phyloP scores from a whole-genome alignment of 1,284 basidiomycete genomes.

The Stygiomarasmius scandens region DNA sequence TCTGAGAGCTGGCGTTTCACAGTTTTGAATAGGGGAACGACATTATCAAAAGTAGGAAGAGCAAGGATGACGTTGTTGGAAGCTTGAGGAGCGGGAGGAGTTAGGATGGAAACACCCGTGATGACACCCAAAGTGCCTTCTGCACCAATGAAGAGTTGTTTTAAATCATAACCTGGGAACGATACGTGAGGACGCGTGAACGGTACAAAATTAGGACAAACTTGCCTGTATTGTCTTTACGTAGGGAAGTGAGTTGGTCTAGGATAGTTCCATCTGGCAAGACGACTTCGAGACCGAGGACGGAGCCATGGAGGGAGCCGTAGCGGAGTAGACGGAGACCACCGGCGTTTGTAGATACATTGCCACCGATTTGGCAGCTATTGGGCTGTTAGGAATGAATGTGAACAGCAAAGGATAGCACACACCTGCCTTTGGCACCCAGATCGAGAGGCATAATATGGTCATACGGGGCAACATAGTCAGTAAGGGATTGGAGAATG shows the following conservation, averaged over 20 bases:
- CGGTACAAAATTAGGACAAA: slow-evolving; percentile 6
- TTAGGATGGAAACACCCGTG: slow-evolving; percentile 93
- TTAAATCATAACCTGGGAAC: slow-evolving; percentile 91
- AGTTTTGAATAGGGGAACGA: slow-evolving; percentile 69
- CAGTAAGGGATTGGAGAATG: slow-evolving; percentile 89
- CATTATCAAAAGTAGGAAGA: slow-evolving; percentile 73
- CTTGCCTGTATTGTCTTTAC: slow-evolving; percentile 97
- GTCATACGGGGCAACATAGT: slow-evolving; percentile 84
- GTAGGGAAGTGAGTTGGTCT: slow-evolving; percentile 79
- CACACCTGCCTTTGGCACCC: slow-evolving; percentile 94
- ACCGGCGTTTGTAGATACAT: slow-evolving; percentile 97
- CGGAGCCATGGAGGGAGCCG: slow-evolving; percentile 93
- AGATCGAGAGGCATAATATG: slow-evolving; percentile 98
- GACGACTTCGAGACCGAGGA: slow-evolving; percentile 97
- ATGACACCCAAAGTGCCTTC: slow-evolving; percentile 97
- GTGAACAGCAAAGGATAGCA: slow-evolving; percentile 13
- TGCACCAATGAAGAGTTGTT: slow-evolving; percentile 97
- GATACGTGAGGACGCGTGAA: background rate
- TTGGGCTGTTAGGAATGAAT: slow-evolving; percentile 13
- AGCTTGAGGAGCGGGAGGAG: slow-evolving; percentile 86
- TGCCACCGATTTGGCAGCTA: slow-evolving; percentile 98
- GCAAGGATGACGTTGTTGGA: slow-evolving; percentile 82
- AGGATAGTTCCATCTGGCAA: slow-evolving; percentile 96
- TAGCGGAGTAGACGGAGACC: slow-evolving; percentile 93
- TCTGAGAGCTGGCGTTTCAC: slow-evolving; percentile 85